phyloP scores from a whole-genome alignment of 2,329 filamentous ascomycete genomes.

The Cryoendolithus antarcticus region DNA sequence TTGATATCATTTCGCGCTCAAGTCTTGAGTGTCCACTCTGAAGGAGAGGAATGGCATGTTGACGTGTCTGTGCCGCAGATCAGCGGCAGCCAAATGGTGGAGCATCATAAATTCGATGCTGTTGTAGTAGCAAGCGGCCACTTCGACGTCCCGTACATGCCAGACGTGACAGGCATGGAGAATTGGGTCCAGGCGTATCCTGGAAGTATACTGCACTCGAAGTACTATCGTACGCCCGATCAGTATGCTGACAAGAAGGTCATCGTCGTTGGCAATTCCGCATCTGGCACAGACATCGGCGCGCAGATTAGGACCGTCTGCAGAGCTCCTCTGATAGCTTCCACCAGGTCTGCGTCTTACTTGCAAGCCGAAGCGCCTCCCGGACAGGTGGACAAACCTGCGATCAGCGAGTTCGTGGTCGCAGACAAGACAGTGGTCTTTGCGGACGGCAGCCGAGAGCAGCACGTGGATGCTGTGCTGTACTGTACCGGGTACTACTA shows the following conservation, averaged over 20 bases:
- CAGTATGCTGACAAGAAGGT: slow-evolving; percentile 57
- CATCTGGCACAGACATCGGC: slow-evolving; percentile 75
- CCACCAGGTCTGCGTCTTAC: slow-evolving; percentile 42
- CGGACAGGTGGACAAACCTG: slow-evolving; percentile 45
- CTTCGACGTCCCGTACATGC: slow-evolving; percentile 35
- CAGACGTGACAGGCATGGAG: slow-evolving; percentile 27
- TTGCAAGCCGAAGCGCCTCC: slow-evolving; percentile 27
- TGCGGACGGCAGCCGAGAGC: slow-evolving; percentile 51
- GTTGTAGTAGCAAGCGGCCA: slow-evolving; percentile 37
- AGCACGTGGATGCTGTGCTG: slow-evolving; percentile 60
- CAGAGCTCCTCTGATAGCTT: slow-evolving; percentile 49
- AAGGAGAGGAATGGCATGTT: slow-evolving; percentile 44
- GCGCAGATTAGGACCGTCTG: slow-evolving; percentile 57
- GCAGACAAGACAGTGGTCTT: slow-evolving; percentile 52
- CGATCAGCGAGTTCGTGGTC: slow-evolving; percentile 43
- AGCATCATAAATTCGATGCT: slow-evolving; percentile 49
- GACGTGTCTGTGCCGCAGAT: too few relatives aligned
- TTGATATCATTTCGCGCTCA: slow-evolving; percentile 59
- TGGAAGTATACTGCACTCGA: slow-evolving; percentile 44
- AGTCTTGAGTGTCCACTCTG: slow-evolving; percentile 46
- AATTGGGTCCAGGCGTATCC: slow-evolving; percentile 30
- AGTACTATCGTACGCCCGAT: slow-evolving; percentile 59
- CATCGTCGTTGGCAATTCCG: slow-evolving; percentile 70
- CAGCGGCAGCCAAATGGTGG: too few relatives aligned
- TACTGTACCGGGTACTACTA: slow-evolving; percentile 90